A percentile compares a stretch with the other conserved stretches of the same genome.
These are phyloP conservation scores for Thraustochytrium sp. DNA, from an alignment of 352 stramenopile species.

Conservation along the genomic window DNA sequence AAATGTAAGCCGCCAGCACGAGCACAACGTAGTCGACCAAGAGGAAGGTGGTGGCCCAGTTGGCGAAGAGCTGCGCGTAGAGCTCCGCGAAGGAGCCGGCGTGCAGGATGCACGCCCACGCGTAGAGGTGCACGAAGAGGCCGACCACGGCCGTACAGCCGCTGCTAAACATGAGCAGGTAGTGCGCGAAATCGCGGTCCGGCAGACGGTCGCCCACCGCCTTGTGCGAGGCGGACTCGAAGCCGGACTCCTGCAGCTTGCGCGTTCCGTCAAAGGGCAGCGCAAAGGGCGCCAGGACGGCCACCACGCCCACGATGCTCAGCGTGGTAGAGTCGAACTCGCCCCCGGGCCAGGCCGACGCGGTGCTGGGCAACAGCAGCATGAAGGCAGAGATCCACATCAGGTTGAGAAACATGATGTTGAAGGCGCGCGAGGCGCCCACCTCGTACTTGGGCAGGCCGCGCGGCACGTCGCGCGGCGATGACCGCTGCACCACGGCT, in stretches of 20 bases:
- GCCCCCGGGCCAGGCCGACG: neutral
- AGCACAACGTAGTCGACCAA: neutral
- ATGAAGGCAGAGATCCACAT: neutral
- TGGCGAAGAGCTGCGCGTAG: neutral
- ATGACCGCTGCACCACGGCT: neutral
- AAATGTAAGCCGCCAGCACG: conserved; percentile 8
- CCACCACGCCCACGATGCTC: neutral
- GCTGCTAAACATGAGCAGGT: neutral
- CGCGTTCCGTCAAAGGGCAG: conserved; percentile 6
- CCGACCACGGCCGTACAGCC: neutral
- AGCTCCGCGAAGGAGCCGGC: neutral
- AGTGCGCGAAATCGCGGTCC: conserved; percentile 27
- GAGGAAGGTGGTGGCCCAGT: neutral
- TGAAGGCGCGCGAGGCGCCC: neutral
- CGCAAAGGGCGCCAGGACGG: neutral
- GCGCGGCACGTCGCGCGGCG: neutral
- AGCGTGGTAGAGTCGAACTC: neutral
- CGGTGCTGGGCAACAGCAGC: neutral
- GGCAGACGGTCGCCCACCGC: neutral
- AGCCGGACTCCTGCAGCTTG: neutral
- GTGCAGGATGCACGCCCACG: neutral
- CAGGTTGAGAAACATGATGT: conserved; percentile 3
- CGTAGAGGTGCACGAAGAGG: conserved; percentile 36
- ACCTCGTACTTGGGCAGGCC: neutral
- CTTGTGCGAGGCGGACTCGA: neutral